phyloP scores from a whole-genome alignment of 768 basidiomycete species.

The Dioszegia crocea region DNA sequence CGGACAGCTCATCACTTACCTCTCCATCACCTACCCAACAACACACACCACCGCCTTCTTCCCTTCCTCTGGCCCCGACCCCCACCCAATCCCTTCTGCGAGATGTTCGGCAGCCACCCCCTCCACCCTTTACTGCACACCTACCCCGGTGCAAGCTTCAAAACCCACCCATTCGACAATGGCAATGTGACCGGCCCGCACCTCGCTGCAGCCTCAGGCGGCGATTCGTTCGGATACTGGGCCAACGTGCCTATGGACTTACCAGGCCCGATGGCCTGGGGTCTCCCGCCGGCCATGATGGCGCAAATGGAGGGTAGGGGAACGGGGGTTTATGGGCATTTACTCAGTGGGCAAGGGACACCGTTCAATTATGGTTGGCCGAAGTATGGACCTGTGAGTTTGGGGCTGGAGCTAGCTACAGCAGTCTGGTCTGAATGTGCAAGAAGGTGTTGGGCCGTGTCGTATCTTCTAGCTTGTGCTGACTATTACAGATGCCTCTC shows the following conservation, averaged over 20 bases:
- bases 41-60: no score
- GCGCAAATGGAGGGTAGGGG: constrained; percentile 33
- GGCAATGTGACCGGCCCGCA: constrained; percentile 39
- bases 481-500: constrained; percentile 33
- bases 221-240: constrained; percentile 38
- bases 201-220: constrained; percentile 29
- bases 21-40: not conserved
- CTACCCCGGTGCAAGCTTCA: constrained; percentile 42
- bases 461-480: no score
- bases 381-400: constrained; percentile 41
- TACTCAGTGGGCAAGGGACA: constrained; percentile 10
- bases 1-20: no score
- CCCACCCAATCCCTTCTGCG: no score
- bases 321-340: constrained; percentile 11
- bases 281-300: constrained; percentile 31
- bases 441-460: no score
- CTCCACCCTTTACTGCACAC: constrained; percentile 33
- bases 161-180: constrained; percentile 17
- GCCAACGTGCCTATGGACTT: constrained; percentile 26
- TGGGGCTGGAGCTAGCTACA: not conserved
- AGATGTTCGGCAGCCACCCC: constrained; percentile 1
- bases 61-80: no score
- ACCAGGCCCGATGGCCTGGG: constrained; percentile 16
- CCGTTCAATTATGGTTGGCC: constrained; percentile 44
- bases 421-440: not conserved